These are phyloP conservation scores for Nannochloropsis gaditana DNA, from an alignment of 108 stramenopile genomes.

Conservation along the genomic window DNA sequence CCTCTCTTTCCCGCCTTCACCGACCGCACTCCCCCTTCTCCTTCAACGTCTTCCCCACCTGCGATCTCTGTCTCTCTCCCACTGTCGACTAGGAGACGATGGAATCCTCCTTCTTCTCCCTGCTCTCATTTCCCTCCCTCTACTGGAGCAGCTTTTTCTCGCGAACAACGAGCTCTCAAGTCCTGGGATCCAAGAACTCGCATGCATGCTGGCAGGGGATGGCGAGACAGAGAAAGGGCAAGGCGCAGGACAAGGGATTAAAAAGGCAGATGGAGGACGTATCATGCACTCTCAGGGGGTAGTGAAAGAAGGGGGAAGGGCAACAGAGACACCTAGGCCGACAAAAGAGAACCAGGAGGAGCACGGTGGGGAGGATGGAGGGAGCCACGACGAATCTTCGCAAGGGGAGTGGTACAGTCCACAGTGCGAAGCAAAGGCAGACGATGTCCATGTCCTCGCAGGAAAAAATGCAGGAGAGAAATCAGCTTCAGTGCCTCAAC, in stretches of 20 bases:
- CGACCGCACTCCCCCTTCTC: neutral
- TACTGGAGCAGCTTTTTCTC: neutral
- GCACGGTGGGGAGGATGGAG: neutral
- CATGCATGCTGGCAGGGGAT: neutral
- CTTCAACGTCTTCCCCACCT: neutral
- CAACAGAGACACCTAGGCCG: neutral
- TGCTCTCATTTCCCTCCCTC: neutral
- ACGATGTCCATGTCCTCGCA: too few relatives aligned
- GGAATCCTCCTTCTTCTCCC: neutral
- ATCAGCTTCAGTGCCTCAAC: too few relatives aligned
- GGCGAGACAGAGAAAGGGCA: neutral
- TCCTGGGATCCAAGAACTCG: neutral
- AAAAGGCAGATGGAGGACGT: too few relatives aligned
- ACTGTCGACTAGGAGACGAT: neutral
- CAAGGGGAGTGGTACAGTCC: too few relatives aligned
- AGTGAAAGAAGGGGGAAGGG: neutral
- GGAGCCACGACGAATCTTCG: neutral
- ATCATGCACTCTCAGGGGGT: too few relatives aligned
- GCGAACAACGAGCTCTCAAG: neutral
- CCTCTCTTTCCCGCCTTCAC: neutral
- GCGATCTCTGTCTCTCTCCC: neutral
- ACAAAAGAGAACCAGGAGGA: neutral
- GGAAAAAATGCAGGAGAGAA: too few relatives aligned
- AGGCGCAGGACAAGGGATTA: neutral
- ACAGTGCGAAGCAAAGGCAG: too few relatives aligned